Base-by-base conservation (phyloP, 441 rosid species). In the Euphorbia celastroides region DNA sequence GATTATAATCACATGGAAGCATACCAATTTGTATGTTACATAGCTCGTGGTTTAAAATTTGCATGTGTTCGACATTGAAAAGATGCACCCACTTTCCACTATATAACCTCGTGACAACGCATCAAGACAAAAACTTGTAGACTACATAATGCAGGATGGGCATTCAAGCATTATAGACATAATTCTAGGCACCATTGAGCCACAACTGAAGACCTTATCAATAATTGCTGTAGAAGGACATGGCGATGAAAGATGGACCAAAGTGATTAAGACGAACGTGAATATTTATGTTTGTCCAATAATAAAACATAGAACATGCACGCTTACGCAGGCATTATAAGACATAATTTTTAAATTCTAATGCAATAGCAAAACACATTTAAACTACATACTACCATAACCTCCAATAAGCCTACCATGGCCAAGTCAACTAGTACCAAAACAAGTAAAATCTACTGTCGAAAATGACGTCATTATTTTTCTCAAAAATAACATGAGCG, bases 361-460 rank as follows among this genome's bases (percentile, higher is more conserved):
- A 32, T 19, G 2, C n/a, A 5, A 26, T 5, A 23, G 41, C 61
- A 13, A 22, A 7, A 22, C 10, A 22, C 28, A 22, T 52, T 23
- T 20, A 52, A 60, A 19, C 61, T 27, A 17, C 62, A 66, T 66
- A n/a, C 60, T 51, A 27, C 31, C 22, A 7, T n/a, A 48, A 58
- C 42, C 31, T 11, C 38, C 5, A 13, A 10, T 46, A 23, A n/a
- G 46, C 42, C 17, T 60, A 9, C 64, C 30, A 32, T 20, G 38
- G 62, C 16, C 58, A 60, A 34, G 50, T 58, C 20, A 41, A 9
- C 34, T 20, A 42, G 7, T 7, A 42, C 50, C 12, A 19, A 8
- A 68, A 22, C 27, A 7, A 10, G 34, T 26, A 38, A 61, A 54
- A 52, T 51, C 56, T 19, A 54, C 23, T 41, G 5, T 20, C 2